Evolutionary conservation across 2,329 filamentous ascomycete genomes (phyloP).

Genomic region (Stemphylium vesicarium): DNA sequence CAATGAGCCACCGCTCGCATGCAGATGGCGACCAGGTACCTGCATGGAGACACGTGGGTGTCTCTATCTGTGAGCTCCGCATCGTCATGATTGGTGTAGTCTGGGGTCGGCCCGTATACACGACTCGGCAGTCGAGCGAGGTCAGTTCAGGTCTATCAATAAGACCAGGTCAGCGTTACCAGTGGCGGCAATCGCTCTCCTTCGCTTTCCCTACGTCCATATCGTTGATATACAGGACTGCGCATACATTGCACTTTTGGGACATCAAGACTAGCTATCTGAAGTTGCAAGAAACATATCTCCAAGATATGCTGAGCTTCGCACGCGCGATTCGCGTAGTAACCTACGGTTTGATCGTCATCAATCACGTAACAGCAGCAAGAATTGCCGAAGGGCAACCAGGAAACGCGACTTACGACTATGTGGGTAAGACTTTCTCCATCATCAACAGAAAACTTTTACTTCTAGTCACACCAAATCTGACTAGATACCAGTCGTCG

Average conservation of each 20-base stretch:
- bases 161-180: background rate
- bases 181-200: background rate
- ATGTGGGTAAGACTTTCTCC: conserved; percentile 1
- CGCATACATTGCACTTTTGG: background rate
- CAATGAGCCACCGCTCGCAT: background rate
- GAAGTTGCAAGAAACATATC: background rate
- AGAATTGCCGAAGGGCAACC: background rate
- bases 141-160: background rate
- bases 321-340: background rate
- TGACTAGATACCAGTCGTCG: conserved; percentile 34
- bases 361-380: background rate
- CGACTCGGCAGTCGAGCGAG: conserved; percentile 2
- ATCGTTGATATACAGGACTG: background rate
- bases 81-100: background rate
- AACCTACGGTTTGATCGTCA: background rate
- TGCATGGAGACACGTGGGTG: background rate
- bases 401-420: conserved; percentile 3
- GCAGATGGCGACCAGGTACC: background rate
- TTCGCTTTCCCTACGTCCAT: background rate
- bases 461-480: conserved; percentile 28
- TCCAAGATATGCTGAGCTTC: background rate
- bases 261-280: background rate
- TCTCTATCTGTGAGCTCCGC: background rate
- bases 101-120: background rate
- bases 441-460: background rate